Evolutionary conservation across 306 rosid genomes (phyloP).

Genomic region (Cicer arietinum): DNA sequence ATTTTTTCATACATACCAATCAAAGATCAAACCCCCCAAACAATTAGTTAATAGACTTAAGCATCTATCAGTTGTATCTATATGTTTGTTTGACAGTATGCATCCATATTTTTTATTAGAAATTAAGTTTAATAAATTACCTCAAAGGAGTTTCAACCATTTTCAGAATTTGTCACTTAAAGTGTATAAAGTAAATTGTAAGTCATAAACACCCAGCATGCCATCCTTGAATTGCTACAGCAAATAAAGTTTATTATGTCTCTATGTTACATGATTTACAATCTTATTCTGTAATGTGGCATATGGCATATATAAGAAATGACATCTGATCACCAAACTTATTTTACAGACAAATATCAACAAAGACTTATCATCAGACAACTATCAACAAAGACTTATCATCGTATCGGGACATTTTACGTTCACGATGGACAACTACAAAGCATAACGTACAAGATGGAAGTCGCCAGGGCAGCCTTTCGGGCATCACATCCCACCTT

Average conservation of each 20-base stretch:
- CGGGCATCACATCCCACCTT: constrained; percentile 27
- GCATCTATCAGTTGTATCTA: too few species aligned
- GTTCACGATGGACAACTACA: constrained; percentile 25
- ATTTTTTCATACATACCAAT: too few species aligned
- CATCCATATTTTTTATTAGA: not conserved
- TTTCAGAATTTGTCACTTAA: not conserved
- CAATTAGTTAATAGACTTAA: too few species aligned
- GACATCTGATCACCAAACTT: constrained; percentile 12
- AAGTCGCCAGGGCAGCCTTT: constrained; percentile 26
- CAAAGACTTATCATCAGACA: constrained; percentile 39
- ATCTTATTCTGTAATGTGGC: constrained; percentile 9
- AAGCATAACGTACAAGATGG: constrained; percentile 36
- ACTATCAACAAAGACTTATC: constrained; percentile 37
- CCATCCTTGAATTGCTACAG: constrained; percentile 15
- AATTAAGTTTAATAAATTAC: not conserved
- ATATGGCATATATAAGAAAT: constrained; percentile 14
- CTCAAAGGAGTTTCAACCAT: not conserved
- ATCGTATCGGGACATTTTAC: constrained; percentile 32
- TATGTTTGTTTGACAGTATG: not conserved
- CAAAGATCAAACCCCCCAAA: too few species aligned
- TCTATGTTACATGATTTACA: constrained; percentile 38
- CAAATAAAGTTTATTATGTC: constrained; percentile 24
- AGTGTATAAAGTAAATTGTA: not conserved
- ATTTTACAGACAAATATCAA: constrained; percentile 42
- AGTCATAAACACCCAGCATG: not conserved